Conservation (phyloP, 768 basidiomycete genomes). For the Rhodotorula toruloides region DNA sequence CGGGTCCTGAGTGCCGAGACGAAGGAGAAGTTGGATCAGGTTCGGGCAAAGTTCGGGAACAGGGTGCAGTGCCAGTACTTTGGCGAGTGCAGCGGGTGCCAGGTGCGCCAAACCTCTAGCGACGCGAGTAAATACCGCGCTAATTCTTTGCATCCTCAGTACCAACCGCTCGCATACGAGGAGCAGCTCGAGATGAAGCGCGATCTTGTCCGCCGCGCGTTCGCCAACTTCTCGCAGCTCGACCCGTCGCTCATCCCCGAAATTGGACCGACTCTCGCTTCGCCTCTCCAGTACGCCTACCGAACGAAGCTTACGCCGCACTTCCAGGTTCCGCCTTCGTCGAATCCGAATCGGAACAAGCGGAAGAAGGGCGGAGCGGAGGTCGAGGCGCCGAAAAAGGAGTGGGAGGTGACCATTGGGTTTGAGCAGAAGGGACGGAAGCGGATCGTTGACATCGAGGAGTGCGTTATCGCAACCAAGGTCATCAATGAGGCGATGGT, state of each 20-base stretch:
- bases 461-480: conserved; percentile 54
- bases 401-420: conserved; percentile 73
- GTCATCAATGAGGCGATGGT: conserved; percentile 66
- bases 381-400: conserved; percentile 22
- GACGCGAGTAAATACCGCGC: no score
- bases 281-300: conserved; percentile 83
- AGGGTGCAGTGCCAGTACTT: conserved; percentile 78
- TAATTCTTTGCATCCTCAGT: no score
- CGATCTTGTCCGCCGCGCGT: conserved; percentile 78
- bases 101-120: conserved; percentile 49
- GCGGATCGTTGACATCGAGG: conserved; percentile 85
- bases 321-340: conserved; percentile 70
- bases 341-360: conserved; percentile 28
- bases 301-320: conserved; percentile 97
- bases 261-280: conserved; percentile 70
- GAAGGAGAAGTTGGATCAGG: conserved; percentile 47
- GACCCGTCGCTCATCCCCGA: conserved; percentile 57
- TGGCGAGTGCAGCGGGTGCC: conserved; percentile 83
- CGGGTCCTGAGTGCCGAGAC: conserved; percentile 11
- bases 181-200: conserved; percentile 80
- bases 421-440: conserved; percentile 75
- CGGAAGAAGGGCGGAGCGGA: conserved; percentile 14
- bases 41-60: conserved; percentile 55
- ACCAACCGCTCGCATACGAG: conserved; percentile 78
- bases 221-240: conserved; percentile 66